Percentiles rank a stretch among this genome's conserved stretches.
Conservation (phyloP, 805 yeast species). For the Naumovozyma baii region DNA sequence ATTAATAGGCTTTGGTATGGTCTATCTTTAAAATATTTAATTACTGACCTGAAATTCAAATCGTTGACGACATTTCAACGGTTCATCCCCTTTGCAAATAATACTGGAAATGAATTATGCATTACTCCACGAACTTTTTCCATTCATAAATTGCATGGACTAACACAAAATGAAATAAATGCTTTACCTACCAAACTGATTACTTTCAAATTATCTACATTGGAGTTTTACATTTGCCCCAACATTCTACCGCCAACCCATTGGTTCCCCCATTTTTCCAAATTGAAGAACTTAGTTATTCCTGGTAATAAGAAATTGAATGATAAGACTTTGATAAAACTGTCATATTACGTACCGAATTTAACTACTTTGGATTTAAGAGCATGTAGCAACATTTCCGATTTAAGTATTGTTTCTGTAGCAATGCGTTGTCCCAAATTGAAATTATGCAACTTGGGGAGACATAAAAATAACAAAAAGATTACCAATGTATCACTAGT, state of each 20-base stretch:
- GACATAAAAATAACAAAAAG: constrained; percentile 56
- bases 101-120: constrained; percentile 19
- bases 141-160: constrained; percentile 52
- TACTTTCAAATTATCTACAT: constrained; percentile 45
- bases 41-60: constrained; percentile 47
- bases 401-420: constrained; percentile 61
- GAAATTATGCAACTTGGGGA: constrained; percentile 62
- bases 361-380: constrained; percentile 64
- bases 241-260: constrained; percentile 45
- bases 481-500: constrained; percentile 64
- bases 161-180: constrained; percentile 47
- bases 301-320: constrained; percentile 62
- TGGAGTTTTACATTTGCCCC: constrained; percentile 82
- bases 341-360: constrained; percentile 48
- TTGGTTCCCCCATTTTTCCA: constrained; percentile 34
- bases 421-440: constrained; percentile 52
- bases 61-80: constrained; percentile 37
- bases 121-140: constrained; percentile 34
- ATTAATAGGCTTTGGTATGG: constrained; percentile 63
- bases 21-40: constrained; percentile 45
- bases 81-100: constrained; percentile 24
- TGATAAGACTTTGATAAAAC: constrained; percentile 46
- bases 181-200: constrained; percentile 33
- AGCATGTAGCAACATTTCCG: constrained; percentile 74
- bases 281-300: constrained; percentile 38